phyloP scores from a whole-genome alignment of 2,329 filamentous ascomycete species.

The Thelonectria olida region DNA sequence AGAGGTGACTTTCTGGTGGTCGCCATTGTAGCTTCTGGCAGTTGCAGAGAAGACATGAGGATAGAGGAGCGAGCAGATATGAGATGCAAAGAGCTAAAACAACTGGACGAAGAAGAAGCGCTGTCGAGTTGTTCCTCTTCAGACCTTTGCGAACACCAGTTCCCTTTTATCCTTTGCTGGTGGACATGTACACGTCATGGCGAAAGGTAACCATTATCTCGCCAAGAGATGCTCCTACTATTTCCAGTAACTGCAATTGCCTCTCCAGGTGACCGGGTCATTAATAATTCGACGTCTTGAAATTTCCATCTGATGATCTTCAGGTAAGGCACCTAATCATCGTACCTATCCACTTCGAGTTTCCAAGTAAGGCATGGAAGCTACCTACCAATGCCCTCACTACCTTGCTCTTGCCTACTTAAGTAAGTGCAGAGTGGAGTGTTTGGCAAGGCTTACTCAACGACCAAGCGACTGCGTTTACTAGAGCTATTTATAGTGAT shows the following conservation, averaged over 20 bases:
- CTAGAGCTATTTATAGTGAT: no score
- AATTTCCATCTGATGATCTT: no score
- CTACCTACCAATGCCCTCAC: no score
- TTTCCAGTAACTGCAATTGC: conserved; percentile 13
- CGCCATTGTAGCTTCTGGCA: conserved; percentile 5
- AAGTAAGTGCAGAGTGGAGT: neutral
- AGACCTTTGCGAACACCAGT: no score
- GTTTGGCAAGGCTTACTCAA: no score
- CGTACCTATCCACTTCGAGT: no score
- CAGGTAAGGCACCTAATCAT: no score
- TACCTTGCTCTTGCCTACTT: neutral
- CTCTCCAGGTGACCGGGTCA: no score
- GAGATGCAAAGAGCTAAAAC: neutral
- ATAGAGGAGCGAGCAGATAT: neutral
- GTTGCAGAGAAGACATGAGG: neutral
- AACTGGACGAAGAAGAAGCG: neutral
- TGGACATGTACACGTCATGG: neutral
- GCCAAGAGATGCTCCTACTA: conserved; percentile 25
- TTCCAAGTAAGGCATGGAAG: no score
- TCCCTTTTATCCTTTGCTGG: neutral
- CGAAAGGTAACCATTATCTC: neutral
- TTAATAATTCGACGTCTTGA: no score
- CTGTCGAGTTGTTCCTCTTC: no score
- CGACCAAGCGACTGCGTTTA: no score
- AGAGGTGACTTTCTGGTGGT: conserved; percentile 7